phyloP scores from a whole-genome alignment of 1,284 basidiomycete genomes.

The Anthracocystis setariae region DNA sequence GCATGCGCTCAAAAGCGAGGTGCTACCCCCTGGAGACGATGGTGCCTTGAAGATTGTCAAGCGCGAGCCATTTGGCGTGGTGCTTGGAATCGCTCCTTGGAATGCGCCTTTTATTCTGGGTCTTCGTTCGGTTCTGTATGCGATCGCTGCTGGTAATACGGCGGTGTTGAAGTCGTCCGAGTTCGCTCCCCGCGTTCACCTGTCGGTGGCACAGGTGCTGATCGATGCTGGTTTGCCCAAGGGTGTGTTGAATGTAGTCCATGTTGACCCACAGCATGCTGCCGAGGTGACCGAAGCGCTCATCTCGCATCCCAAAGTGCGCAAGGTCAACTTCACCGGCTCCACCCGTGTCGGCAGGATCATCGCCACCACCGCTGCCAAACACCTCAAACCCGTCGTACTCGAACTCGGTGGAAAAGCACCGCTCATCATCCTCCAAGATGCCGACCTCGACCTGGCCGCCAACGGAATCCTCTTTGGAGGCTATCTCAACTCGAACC shows the following conservation, averaged over 20 bases:
- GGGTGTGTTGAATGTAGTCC: conserved; percentile 75
- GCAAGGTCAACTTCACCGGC: conserved; percentile 70
- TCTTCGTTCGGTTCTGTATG: conserved; percentile 71
- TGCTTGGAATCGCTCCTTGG: conserved; percentile 57
- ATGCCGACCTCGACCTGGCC: conserved; percentile 75
- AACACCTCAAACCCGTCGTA: conserved; percentile 75
- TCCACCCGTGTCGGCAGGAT: conserved; percentile 79
- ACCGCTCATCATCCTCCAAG: conserved; percentile 72
- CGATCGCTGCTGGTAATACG: conserved; percentile 76
- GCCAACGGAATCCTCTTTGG: conserved; percentile 70
- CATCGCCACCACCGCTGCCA: conserved; percentile 83
- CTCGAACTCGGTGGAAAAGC: conserved; percentile 71
- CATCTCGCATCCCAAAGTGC: conserved; percentile 73
- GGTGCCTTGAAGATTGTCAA: conserved; percentile 46
- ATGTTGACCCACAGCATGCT: conserved; percentile 71
- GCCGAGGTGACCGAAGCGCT: conserved; percentile 72
- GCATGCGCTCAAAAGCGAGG: conserved; percentile 36
- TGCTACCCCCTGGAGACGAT: conserved; percentile 30
- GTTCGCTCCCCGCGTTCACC: conserved; percentile 72
- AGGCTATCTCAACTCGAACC: conserved; percentile 74
- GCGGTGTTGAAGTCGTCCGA: conserved; percentile 76
- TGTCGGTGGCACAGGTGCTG: conserved; percentile 71
- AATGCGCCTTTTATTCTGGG: conserved; percentile 65
- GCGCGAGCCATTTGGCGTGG: conserved; percentile 49
- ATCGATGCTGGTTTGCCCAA: conserved; percentile 74